These are phyloP conservation scores for Trichophyton verrucosum DNA, from an alignment of 2,329 filamentous ascomycete genomes.

Conservation along the genomic window DNA sequence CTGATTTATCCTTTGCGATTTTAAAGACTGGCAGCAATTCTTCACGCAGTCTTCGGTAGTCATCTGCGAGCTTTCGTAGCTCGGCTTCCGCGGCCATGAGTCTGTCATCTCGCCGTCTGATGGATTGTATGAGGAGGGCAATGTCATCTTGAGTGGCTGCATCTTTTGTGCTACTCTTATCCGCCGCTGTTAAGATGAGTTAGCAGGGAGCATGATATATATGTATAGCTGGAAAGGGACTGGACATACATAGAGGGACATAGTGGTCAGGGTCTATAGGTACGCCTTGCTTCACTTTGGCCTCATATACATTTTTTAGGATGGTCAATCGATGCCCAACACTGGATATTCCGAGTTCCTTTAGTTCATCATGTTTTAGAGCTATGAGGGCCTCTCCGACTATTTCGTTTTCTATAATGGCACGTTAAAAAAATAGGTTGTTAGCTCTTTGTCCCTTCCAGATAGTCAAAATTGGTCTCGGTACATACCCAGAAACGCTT, in stretches of 20 bases:
- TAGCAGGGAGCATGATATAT: background rate
- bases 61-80: conserved; percentile 68
- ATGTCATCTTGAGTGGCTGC: conserved; percentile 89
- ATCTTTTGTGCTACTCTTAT: conserved; percentile 72
- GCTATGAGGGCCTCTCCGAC: conserved; percentile 82
- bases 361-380: conserved; percentile 81
- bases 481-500: conserved; percentile 65
- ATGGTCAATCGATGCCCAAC: conserved; percentile 92
- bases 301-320: conserved; percentile 88
- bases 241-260: conserved; percentile 67
- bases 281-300: conserved; percentile 87
- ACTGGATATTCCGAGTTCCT: conserved; percentile 85
- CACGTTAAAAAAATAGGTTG: background rate
- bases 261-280: conserved; percentile 89
- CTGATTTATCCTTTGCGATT: conserved; percentile 79
- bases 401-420: conserved; percentile 69
- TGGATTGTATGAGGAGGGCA: conserved; percentile 75
- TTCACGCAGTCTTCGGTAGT: conserved; percentile 78
- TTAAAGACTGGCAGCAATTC: conserved; percentile 84
- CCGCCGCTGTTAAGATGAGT: conserved; percentile 53
- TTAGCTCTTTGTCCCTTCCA: background rate
- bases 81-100: conserved; percentile 75
- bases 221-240: conserved; percentile 7
- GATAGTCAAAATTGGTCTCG: background rate
- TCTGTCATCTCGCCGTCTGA: conserved; percentile 79